Conservation (phyloP, 441 rosid species). For the Gossypium lobatum region DNA sequence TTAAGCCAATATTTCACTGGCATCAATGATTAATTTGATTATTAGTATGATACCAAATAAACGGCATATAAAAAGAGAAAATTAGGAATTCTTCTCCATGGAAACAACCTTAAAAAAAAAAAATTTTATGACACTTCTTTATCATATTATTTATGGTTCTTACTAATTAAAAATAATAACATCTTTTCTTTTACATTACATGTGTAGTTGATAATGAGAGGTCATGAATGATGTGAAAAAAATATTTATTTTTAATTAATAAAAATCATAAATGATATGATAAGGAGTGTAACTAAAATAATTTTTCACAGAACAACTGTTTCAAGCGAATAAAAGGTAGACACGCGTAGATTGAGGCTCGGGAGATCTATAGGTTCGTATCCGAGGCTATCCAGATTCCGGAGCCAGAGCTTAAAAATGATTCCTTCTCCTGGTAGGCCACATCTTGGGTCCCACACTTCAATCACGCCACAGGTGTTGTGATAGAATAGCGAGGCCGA, state of each 20-base stretch:
- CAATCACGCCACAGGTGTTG: constrained; percentile 15
- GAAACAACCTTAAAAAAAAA: background rate
- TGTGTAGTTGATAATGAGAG: too few relatives aligned
- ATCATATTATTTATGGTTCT: too few relatives aligned
- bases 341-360: constrained; percentile 18
- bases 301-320: constrained; percentile 16
- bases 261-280: too few relatives aligned
- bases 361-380: constrained; percentile 22
- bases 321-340: background rate
- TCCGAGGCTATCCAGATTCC: constrained; percentile 3
- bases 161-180: too few relatives aligned
- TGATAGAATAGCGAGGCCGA: background rate
- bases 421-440: background rate
- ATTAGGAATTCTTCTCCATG: background rate
- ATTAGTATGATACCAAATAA: too few relatives aligned
- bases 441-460: constrained; percentile 10
- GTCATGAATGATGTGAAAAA: too few relatives aligned
- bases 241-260: too few relatives aligned
- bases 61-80: background rate
- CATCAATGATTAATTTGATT: background rate
- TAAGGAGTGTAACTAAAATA: too few relatives aligned
- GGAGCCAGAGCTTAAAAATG: constrained; percentile 7
- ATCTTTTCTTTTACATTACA: too few relatives aligned
- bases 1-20: too few relatives aligned
- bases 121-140: too few relatives aligned